Percentiles rank a stretch among this genome's conserved stretches.
Evolutionary conservation across 1,139 yeast species (phyloP).

Genomic region (Debaryomycetaceae sp.): DNA sequence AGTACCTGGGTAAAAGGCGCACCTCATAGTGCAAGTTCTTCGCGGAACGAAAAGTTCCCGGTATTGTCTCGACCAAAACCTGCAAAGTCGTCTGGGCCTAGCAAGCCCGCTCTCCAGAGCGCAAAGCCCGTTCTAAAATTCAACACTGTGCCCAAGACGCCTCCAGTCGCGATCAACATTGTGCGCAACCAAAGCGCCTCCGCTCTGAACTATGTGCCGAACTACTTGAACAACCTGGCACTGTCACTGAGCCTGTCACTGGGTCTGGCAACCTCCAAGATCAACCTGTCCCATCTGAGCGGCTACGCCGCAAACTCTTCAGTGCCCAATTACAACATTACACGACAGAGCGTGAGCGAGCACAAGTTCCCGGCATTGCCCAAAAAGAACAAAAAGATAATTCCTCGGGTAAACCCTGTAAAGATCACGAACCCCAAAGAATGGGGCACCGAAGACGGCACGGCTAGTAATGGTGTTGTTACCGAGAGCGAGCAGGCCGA

Average conservation of each 20-base stretch:
- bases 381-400: slow-evolving; percentile 23
- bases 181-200: slow-evolving; percentile 9
- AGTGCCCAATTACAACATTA: background rate
- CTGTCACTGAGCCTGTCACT: background rate
- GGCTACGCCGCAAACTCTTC: slow-evolving; percentile 1
- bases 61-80: slow-evolving; percentile 31
- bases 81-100: too few relatives aligned
- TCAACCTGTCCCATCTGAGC: slow-evolving; percentile 3
- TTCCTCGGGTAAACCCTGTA: slow-evolving; percentile 32
- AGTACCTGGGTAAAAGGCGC: slow-evolving; percentile 18
- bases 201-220: slow-evolving; percentile 17
- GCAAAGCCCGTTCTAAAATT: slow-evolving; percentile 20
- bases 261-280: slow-evolving; percentile 1
- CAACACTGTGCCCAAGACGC: slow-evolving; percentile 28
- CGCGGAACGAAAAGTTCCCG: slow-evolving; percentile 38
- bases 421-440: slow-evolving; percentile 12
- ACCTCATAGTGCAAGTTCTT: slow-evolving; percentile 6
- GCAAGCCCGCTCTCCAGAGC: background rate
- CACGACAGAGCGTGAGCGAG: slow-evolving; percentile 3
- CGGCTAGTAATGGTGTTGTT: too few relatives aligned
- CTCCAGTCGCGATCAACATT: slow-evolving; percentile 8
- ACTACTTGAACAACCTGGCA: slow-evolving; percentile 15
- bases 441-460: slow-evolving; percentile 13
- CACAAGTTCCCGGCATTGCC: slow-evolving; percentile 31
- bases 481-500: slow-evolving; percentile 10